phyloP scores from a whole-genome alignment of 2,329 filamentous ascomycete genomes.

The Myrmaecium sp. region DNA sequence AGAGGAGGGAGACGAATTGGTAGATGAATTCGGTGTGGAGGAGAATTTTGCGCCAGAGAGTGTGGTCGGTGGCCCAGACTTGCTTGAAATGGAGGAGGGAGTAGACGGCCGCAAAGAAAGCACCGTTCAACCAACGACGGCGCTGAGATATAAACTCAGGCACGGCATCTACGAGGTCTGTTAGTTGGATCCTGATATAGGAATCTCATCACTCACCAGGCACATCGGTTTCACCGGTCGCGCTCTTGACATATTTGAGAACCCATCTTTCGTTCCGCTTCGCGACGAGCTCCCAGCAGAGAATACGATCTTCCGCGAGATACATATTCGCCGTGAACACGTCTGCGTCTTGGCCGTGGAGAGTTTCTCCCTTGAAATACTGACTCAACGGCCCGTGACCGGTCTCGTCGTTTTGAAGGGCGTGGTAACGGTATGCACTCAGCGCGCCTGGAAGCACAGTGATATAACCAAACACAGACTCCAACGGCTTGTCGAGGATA shows the following conservation, averaged over 20 bases:
- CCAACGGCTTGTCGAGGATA: slow-evolving; percentile 90
- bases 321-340: slow-evolving; percentile 98
- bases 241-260: slow-evolving; percentile 91
- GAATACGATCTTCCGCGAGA: slow-evolving; percentile 72
- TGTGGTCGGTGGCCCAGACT: slow-evolving; percentile 87
- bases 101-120: slow-evolving; percentile 97
- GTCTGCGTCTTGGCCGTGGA: slow-evolving; percentile 90
- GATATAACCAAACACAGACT: slow-evolving; percentile 96
- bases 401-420: slow-evolving; percentile 88
- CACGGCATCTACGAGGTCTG: slow-evolving; percentile 52
- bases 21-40: slow-evolving; percentile 93
- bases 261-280: slow-evolving; percentile 94
- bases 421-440: slow-evolving; percentile 89
- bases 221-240: slow-evolving; percentile 94
- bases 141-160: slow-evolving; percentile 96
- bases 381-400: slow-evolving; percentile 90
- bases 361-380: slow-evolving; percentile 97
- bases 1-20: slow-evolving; percentile 79
- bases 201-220: slow-evolving; percentile 46
- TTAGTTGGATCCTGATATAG: background rate
- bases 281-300: slow-evolving; percentile 90
- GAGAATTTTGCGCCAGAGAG: slow-evolving; percentile 70
- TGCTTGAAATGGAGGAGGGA: slow-evolving; percentile 90
- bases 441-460: slow-evolving; percentile 90
- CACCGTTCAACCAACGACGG: slow-evolving; percentile 92